Base-by-base conservation (phyloP, 176 grass and related monocot species). In the Tuctoria greenei region DNA sequence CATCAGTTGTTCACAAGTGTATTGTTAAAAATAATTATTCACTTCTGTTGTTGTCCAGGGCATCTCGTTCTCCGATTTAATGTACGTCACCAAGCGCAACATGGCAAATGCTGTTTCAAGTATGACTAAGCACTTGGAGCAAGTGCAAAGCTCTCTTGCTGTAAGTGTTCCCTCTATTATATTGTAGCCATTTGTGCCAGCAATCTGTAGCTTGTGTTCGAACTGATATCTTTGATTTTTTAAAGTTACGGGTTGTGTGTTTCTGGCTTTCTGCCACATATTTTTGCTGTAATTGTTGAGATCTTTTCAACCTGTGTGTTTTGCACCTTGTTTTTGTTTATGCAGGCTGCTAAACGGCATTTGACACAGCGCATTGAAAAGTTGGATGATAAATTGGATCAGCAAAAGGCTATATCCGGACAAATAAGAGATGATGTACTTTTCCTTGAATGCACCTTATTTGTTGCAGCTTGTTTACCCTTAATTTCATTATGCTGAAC, bases 341-440 rank as follows among this genome's bases (percentile, higher is more conserved):
- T 71, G 70, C 83, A 97, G 95, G 85, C 89, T 63, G 82, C 91
- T 85, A 99, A 99, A 79, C 91, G 71, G 66, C 95, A 99, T 90
- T 82, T 99, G 64, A 95, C 91, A 44, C 95, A 99, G 56, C 89
- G 95, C 52, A 99, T 99, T 41, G 87, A 90, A 72, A 95, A 87
- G 75, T 79, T 99, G 84, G 95, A 99, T 84, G 91, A 93, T 58
- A 99, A 99, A 84, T 84, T 99, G 80, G 95, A 95, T 88, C 91
- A 99, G 77, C 91, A 99, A 71, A 99, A 99, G 73, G 91, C 88
- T 37, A 76, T 95, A 37, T 90, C 91, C 74, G 89, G 89, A 78
- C 83, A 90, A 82, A 99, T 95, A 69, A 95, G 85, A 90, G 90
- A 90, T 57, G 88, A 94, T 86, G 94, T 97, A 93, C n/a, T 20